Conservation (phyloP, 2,329 filamentous ascomycete genomes). For the Cadophora gregata region DNA sequence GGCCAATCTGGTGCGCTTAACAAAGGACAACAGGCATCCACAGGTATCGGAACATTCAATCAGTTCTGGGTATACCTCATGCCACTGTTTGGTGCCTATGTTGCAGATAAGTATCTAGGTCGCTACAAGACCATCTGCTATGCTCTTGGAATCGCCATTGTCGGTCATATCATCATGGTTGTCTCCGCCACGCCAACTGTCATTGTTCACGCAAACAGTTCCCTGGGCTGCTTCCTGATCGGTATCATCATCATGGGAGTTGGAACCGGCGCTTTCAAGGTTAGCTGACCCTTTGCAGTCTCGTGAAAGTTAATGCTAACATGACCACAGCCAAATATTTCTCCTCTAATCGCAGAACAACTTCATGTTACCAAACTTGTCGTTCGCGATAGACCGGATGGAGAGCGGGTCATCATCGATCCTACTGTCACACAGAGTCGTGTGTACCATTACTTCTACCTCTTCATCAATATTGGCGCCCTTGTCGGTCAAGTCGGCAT, state of each 20-base stretch:
- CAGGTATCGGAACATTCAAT: conserved; percentile 55
- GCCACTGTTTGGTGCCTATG: conserved; percentile 57
- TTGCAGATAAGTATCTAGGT: conserved; percentile 70
- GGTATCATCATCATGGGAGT: conserved; percentile 70
- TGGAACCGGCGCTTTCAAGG: conserved; percentile 73
- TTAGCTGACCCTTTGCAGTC: neutral
- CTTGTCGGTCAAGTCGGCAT: conserved; percentile 64
- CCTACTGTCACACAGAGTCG: conserved; percentile 62
- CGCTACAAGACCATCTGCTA: conserved; percentile 67
- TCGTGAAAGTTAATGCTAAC: neutral
- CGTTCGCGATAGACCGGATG: conserved; percentile 55
- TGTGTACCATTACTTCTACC: conserved; percentile 74
- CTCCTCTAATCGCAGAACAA: conserved; percentile 67
- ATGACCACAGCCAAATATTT: conserved; percentile 60
- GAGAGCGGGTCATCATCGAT: conserved; percentile 66
- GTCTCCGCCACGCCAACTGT: conserved; percentile 66
- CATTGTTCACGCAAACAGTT: conserved; percentile 57
- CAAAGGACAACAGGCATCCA: conserved; percentile 56
- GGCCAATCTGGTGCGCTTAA: conserved; percentile 49
- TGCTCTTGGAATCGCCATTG: conserved; percentile 55
- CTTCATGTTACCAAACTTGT: conserved; percentile 57
- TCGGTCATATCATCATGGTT: conserved; percentile 70
- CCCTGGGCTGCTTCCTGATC: conserved; percentile 65
- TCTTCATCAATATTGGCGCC: conserved; percentile 73
- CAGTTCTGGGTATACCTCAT: conserved; percentile 58